Conservation (phyloP, 2,329 filamentous ascomycete genomes). For the Monilinia aucupariae region DNA sequence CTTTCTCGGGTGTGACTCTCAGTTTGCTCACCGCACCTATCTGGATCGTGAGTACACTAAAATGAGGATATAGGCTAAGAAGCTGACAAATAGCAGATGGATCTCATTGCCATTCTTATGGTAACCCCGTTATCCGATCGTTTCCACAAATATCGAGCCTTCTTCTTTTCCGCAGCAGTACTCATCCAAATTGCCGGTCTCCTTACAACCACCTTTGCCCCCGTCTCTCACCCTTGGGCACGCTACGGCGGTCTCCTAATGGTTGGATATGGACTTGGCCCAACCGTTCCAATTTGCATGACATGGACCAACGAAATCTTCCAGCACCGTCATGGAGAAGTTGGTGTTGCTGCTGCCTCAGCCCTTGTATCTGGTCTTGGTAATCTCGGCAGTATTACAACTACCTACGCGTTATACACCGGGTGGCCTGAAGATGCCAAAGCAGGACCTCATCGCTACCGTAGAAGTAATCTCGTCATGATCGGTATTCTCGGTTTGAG, state of each 20-base stretch:
- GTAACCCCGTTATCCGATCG: constrained; percentile 82
- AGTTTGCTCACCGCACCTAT: constrained; percentile 85
- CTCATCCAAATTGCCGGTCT: constrained; percentile 78
- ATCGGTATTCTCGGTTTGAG: constrained; percentile 76
- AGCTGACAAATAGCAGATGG: constrained; percentile 53
- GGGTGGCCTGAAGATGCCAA: constrained; percentile 75
- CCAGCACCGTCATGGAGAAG: constrained; percentile 81
- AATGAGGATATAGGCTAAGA: neutral
- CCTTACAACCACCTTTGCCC: constrained; percentile 70
- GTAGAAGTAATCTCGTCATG: constrained; percentile 82
- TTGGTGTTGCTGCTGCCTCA: constrained; percentile 80
- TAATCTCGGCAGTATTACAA: constrained; percentile 79
- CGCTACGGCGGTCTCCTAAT: constrained; percentile 85
- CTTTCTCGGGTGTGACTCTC: constrained; percentile 66
- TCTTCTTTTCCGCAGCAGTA: constrained; percentile 74
- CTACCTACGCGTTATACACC: constrained; percentile 82
- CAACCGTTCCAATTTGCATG: constrained; percentile 90
- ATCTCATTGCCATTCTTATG: constrained; percentile 79
- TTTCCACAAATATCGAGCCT: constrained; percentile 71
- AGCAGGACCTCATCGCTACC: constrained; percentile 65
- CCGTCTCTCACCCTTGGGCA: constrained; percentile 64
- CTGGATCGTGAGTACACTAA: constrained; percentile 64
- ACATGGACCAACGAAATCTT: constrained; percentile 90
- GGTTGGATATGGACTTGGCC: constrained; percentile 84
- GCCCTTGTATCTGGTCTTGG: constrained; percentile 83